Base-by-base conservation (phyloP, 192 early-diverging fungal species). In the Mortierella antarctica region DNA sequence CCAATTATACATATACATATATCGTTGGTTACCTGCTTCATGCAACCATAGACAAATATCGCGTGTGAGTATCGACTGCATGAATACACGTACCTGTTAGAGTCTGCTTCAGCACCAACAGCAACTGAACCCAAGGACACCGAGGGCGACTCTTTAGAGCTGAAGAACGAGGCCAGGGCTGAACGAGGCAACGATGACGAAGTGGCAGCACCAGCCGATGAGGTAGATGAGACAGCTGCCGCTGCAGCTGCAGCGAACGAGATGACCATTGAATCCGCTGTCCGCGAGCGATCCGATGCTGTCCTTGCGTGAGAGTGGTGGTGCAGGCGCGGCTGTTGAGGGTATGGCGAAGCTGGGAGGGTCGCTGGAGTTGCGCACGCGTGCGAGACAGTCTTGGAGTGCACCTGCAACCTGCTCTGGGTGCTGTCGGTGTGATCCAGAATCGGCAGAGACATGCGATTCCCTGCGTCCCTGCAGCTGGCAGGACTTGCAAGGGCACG, bases 191-290 rank as follows among this genome's bases (percentile, higher is more conserved):
- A 45, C 4, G 65, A 67, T 15, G 47, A 44, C 7, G 65, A 18
- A n/a, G 65, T 41, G 6, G 65, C 17, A 9, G 69, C 17, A 5
- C 20, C 60, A 52, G 69, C 59, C 17, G 69, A 31, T 7, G 65
- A 18, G 41, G 65, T 41, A 1, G 65, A 44, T 10, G 69, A 20
- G 5, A 40, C 60, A 52, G 69, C 59, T 20, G 69, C 49, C 6
- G 63, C 69, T 7, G 58, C 69, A 7, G 69, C 69, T 17, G 69
- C 69, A 31, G 69, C 69, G 62, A 71, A 71, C 2, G 69, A 52
- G 31, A 62, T 55, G 11, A 62, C 59, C 1, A 52, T 45, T 17
- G 69, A 48, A 47, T 62, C 69, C 7, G 39, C 60, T 41, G 60
- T 20, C 23, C 51, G 69, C 42, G 65, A 67, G 40, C 5, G 4